Conservation (phyloP, 352 stramenopile genomes). For the Proteromonas lacertae region DNA sequence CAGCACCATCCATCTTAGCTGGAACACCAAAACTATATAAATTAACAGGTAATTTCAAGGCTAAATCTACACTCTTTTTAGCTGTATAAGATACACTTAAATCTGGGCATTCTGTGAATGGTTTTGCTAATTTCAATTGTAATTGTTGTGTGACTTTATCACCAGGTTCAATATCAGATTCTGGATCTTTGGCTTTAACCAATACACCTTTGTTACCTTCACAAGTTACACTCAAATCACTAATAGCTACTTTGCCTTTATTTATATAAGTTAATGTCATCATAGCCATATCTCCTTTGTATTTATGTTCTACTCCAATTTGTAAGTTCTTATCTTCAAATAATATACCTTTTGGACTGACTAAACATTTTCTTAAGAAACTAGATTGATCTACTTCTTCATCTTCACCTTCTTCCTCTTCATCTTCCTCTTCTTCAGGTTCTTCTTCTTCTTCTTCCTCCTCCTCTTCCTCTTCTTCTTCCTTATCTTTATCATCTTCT, state of each 20-base stretch:
- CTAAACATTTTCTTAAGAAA: too few relatives aligned
- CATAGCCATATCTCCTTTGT: constrained; percentile 49
- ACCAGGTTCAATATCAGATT: background rate
- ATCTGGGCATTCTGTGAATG: background rate
- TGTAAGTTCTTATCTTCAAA: constrained; percentile 56
- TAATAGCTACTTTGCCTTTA: constrained; percentile 31
- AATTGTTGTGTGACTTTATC: background rate
- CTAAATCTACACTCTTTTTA: background rate
- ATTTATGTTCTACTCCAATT: constrained; percentile 72
- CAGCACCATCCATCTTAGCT: too few relatives aligned
- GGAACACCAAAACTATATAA: too few relatives aligned
- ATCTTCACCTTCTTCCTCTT: too few relatives aligned
- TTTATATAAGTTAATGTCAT: constrained; percentile 82
- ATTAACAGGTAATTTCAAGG: too few relatives aligned
- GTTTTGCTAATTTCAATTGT: background rate
- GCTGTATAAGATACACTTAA: background rate
- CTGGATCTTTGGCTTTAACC: constrained; percentile 11
- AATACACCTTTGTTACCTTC: constrained; percentile 22
- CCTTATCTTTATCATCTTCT: too few relatives aligned
- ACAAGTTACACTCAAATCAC: constrained; percentile 36
- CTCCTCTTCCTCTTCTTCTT: too few relatives aligned
- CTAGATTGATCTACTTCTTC: too few relatives aligned
- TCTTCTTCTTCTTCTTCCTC: too few relatives aligned
- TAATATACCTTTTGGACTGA: constrained; percentile 2
- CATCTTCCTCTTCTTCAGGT: too few relatives aligned